A percentile compares a stretch with the other conserved stretches of the same genome.
Conservation (phyloP, 1,284 basidiomycete genomes). For the Ceratobasidium sp. region DNA sequence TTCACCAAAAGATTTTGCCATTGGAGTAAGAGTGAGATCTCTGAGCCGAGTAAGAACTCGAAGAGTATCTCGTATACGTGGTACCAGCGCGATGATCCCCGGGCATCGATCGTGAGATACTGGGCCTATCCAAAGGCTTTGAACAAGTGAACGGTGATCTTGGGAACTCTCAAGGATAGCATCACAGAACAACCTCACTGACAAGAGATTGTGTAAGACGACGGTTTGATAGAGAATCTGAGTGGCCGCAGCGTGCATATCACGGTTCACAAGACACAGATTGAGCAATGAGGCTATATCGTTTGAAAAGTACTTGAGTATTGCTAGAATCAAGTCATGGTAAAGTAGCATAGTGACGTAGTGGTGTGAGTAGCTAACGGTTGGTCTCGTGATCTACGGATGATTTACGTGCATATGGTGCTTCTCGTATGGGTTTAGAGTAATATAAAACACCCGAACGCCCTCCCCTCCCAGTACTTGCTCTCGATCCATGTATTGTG, state of each 20-base stretch:
- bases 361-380: neutral
- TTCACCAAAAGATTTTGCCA: conserved; percentile 33
- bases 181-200: conserved; percentile 14
- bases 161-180: neutral
- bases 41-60: conserved; percentile 8
- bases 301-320: conserved; percentile 5
- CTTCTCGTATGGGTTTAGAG: too few species aligned
- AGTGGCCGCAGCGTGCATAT: neutral
- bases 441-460: too few species aligned
- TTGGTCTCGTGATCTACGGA: neutral
- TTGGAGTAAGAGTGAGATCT: conserved; percentile 31
- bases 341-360: conserved; percentile 9
- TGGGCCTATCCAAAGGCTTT: conserved; percentile 31
- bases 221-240: conserved; percentile 24
- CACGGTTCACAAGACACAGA: neutral
- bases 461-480: too few species aligned
- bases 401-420: neutral
- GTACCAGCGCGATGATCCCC: neutral
- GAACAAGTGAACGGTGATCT: neutral
- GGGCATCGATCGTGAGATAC: conserved; percentile 17
- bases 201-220: conserved; percentile 1
- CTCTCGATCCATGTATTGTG: too few species aligned
- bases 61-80: conserved; percentile 1
- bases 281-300: neutral
- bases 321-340: conserved; percentile 15